A percentile compares a stretch with the other conserved stretches of the same genome.
phyloP scores from a whole-genome alignment of 495 filamentous ascomycete species.

The Paragyromitra xinjiangensis region DNA sequence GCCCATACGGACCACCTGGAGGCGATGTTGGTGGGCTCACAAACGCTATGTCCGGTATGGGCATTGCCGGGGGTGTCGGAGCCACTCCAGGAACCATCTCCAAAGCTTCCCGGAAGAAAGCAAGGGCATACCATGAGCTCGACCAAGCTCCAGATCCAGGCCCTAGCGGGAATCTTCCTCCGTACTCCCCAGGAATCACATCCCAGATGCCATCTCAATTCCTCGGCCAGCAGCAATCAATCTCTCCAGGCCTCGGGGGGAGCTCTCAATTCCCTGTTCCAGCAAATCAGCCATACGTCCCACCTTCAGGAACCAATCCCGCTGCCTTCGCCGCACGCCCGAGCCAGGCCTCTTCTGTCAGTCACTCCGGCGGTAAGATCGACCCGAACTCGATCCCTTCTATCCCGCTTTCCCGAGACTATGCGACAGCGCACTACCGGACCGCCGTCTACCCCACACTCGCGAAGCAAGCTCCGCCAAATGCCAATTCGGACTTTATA shows the following conservation, averaged over 20 bases:
- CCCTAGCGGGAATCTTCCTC: slow-evolving; percentile 74
- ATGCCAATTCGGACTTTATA: slow-evolving; percentile 88
- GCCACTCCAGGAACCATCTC: slow-evolving; percentile 62
- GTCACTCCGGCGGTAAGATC: slow-evolving; percentile 74
- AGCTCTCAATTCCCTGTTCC: slow-evolving; percentile 70
- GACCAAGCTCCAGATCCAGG: slow-evolving; percentile 69
- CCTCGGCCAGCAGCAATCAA: slow-evolving; percentile 59
- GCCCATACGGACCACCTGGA: slow-evolving; percentile 58
- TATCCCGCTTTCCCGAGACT: slow-evolving; percentile 83
- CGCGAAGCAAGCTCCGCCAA: slow-evolving; percentile 87
- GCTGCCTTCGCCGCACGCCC: slow-evolving; percentile 68
- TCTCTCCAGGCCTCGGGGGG: slow-evolving; percentile 65
- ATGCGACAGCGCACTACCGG: slow-evolving; percentile 81
- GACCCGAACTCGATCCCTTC: slow-evolving; percentile 95
- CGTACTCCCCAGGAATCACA: slow-evolving; percentile 65
- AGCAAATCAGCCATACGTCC: slow-evolving; percentile 68
- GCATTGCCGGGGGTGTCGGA: slow-evolving; percentile 71
- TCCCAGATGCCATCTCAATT: slow-evolving; percentile 61
- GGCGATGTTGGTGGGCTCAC: slow-evolving; percentile 70
- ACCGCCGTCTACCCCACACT: slow-evolving; percentile 91
- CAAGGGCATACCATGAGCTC: slow-evolving; percentile 87
- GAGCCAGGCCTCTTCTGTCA: slow-evolving; percentile 58
- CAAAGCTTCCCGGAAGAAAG: slow-evolving; percentile 80
- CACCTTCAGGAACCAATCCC: slow-evolving; percentile 63
- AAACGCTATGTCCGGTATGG: slow-evolving; percentile 87